These are phyloP conservation scores for Naegleria gruberi DNA, from an alignment of 208 protist genomes.

Conservation along the genomic window DNA sequence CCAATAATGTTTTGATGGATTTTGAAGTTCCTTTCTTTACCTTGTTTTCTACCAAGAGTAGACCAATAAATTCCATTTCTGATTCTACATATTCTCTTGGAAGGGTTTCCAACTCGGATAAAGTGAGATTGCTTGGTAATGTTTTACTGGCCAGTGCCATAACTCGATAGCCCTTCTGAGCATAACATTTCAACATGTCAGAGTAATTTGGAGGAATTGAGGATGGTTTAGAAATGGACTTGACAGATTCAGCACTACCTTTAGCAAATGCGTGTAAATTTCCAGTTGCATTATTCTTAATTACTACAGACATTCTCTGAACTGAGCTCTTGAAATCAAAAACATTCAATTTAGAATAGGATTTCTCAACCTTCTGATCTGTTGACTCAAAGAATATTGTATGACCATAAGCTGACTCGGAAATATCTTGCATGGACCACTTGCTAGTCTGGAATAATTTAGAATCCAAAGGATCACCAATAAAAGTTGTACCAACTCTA, in stretches of 20 bases:
- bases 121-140: neutral
- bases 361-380: neutral
- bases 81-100: conserved; percentile 40
- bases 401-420: neutral
- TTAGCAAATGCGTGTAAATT: conserved; percentile 35
- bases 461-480: neutral
- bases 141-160: conserved; percentile 35
- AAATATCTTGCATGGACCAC: neutral
- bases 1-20: conserved; percentile 34
- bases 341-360: conserved; percentile 31
- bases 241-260: conserved; percentile 53
- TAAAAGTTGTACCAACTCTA: neutral
- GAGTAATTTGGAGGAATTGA: conserved; percentile 47
- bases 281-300: conserved; percentile 7
- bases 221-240: conserved; percentile 34
- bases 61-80: conserved; percentile 48
- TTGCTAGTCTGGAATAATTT: neutral
- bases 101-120: neutral
- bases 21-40: conserved; percentile 44
- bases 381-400: neutral
- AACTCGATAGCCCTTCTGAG: conserved; percentile 48
- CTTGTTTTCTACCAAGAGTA: conserved; percentile 58
- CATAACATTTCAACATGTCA: conserved; percentile 30
- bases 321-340: conserved; percentile 48
- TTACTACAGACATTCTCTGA: conserved; percentile 51